These are phyloP conservation scores for Marsdenia floribunda DNA, from an alignment of 257 asterid genomes.

Conservation along the genomic window DNA sequence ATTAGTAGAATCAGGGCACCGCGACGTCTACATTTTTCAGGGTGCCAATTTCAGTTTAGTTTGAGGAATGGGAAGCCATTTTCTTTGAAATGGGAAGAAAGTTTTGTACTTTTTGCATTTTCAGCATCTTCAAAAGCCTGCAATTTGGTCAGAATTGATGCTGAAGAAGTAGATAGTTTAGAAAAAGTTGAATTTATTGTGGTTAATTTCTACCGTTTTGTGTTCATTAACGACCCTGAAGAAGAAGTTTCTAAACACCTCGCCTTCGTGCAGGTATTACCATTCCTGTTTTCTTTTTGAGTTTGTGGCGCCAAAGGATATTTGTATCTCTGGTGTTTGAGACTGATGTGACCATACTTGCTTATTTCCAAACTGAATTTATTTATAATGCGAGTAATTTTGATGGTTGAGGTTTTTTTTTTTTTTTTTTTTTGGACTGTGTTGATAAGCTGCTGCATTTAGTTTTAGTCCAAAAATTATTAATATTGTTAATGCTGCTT, in stretches of 20 bases:
- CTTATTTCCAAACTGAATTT: background rate
- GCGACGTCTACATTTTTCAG: slow-evolving; percentile 13
- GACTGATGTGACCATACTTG: background rate
- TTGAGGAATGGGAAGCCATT: slow-evolving; percentile 8
- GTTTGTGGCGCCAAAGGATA: background rate
- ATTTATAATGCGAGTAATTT: background rate
- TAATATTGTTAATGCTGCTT: background rate
- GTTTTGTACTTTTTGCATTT: slow-evolving; percentile 32
- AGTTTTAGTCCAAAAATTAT: background rate
- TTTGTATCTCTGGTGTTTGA: background rate
- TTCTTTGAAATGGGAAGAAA: slow-evolving; percentile 22
- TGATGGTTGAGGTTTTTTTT: background rate
- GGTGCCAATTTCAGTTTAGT: slow-evolving; percentile 10
- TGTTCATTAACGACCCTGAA: slow-evolving; percentile 57
- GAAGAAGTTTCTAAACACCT: slow-evolving; percentile 68
- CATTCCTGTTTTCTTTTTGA: background rate
- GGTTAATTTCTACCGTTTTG: slow-evolving; percentile 78
- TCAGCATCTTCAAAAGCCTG: slow-evolving; percentile 31
- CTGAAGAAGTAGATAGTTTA: slow-evolving; percentile 29
- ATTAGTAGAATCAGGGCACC: slow-evolving; percentile 21
- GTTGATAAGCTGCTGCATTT: background rate
- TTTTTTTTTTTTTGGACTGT: background rate
- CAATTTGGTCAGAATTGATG: slow-evolving; percentile 32
- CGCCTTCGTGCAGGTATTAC: slow-evolving; percentile 67
- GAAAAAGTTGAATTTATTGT: slow-evolving; percentile 56